These are phyloP conservation scores for Heliocybe sulcata DNA, from an alignment of 1,284 basidiomycete genomes.

Conservation along the genomic window DNA sequence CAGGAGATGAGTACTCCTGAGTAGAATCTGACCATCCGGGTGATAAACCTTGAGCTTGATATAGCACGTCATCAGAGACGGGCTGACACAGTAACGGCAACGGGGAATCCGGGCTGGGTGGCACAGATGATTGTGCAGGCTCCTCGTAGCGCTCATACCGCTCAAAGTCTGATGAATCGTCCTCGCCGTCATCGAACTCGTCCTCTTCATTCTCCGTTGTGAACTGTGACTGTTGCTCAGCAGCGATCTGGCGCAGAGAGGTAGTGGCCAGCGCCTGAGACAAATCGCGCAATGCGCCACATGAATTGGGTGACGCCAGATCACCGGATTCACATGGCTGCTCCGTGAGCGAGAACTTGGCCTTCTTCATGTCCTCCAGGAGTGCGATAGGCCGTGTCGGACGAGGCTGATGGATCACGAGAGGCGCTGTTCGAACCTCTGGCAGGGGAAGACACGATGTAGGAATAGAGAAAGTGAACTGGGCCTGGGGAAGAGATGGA, in stretches of 20 bases:
- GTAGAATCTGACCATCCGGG: neutral
- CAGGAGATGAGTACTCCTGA: neutral
- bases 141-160: neutral
- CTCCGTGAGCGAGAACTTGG: neutral
- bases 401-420: neutral
- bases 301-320: neutral
- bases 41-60: neutral
- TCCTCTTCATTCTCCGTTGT: neutral
- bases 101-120: neutral
- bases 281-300: neutral
- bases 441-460: neutral
- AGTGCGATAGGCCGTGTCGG: neutral
- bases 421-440: neutral
- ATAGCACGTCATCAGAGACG: neutral
- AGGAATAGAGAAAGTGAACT: neutral
- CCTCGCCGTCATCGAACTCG: conserved; percentile 2
- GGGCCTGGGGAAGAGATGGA: neutral
- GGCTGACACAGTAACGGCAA: neutral
- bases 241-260: neutral
- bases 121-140: neutral
- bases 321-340: neutral
- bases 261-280: neutral
- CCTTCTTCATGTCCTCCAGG: neutral
- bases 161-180: neutral
- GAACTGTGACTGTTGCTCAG: too few species aligned